phyloP scores from a whole-genome alignment of 352 stramenopile species.

The Pythium phragmitis region DNA sequence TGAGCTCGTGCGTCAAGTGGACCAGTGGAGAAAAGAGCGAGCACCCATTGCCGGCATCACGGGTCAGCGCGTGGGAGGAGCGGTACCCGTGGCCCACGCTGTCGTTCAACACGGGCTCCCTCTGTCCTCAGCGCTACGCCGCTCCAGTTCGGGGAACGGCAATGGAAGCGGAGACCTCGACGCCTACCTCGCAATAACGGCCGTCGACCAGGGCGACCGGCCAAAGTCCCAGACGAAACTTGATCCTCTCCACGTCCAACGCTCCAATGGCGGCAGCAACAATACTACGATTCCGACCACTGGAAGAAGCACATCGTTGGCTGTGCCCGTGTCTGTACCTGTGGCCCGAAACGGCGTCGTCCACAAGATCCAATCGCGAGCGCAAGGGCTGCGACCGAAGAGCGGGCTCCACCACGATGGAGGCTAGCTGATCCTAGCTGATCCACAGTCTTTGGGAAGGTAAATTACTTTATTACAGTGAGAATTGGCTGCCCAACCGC shows the following conservation, averaged over 20 bases:
- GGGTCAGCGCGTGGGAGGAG: slow-evolving; percentile 30
- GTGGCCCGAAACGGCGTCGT: slow-evolving; percentile 31
- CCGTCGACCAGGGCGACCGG: slow-evolving; percentile 28
- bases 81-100: background rate
- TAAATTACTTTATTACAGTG: slow-evolving; percentile 30
- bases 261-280: slow-evolving; percentile 30
- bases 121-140: slow-evolving; percentile 13
- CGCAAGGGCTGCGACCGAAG: slow-evolving; percentile 54
- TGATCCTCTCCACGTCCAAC: slow-evolving; percentile 54
- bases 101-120: slow-evolving; percentile 17
- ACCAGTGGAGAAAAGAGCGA: slow-evolving; percentile 36
- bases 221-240: slow-evolving; percentile 60
- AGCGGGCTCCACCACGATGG: slow-evolving; percentile 27
- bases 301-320: slow-evolving; percentile 14
- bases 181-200: slow-evolving; percentile 26
- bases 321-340: slow-evolving; percentile 6
- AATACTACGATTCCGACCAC: background rate
- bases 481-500: background rate
- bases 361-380: slow-evolving; percentile 53
- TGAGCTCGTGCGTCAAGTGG: slow-evolving; percentile 43
- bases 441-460: background rate
- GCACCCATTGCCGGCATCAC: slow-evolving; percentile 26
- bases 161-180: slow-evolving; percentile 13
- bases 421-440: background rate
- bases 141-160: slow-evolving; percentile 16